Evolutionary conservation across 2,329 filamentous ascomycete genomes (phyloP).

Genomic region (Talaromyces sp.): DNA sequence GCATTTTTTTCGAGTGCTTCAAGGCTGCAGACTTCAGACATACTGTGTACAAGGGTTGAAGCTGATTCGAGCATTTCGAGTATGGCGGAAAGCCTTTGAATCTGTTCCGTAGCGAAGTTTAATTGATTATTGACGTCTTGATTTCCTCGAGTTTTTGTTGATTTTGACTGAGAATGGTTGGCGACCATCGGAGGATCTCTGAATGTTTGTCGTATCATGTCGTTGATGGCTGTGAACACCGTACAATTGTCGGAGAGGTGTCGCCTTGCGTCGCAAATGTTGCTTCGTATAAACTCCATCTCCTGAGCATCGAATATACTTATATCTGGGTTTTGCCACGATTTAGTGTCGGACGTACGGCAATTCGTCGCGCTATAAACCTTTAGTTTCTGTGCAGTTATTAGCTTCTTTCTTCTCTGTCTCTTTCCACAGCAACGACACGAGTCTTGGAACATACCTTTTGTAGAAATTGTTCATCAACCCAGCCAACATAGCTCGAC

Average conservation of each 20-base stretch:
- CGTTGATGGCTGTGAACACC: neutral
- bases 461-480: neutral
- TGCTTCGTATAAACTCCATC: neutral
- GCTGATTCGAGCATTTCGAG: neutral
- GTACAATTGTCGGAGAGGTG: neutral
- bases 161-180: neutral
- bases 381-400: neutral
- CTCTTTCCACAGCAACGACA: neutral
- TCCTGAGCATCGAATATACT: neutral
- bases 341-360: neutral
- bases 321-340: neutral
- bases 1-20: neutral
- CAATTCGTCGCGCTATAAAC: neutral
- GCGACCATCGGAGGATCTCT: neutral
- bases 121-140: neutral
- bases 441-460: neutral
- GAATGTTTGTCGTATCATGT: neutral
- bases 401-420: neutral
- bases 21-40: neutral
- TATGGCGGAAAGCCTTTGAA: neutral
- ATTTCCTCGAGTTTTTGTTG: neutral
- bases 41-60: neutral
- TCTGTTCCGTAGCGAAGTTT: neutral
- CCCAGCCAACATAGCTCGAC: neutral
- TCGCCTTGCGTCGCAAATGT: neutral